These are phyloP conservation scores for Arthrobotrys megalospora DNA, from an alignment of 2,329 filamentous ascomycete genomes.

Conservation along the genomic window DNA sequence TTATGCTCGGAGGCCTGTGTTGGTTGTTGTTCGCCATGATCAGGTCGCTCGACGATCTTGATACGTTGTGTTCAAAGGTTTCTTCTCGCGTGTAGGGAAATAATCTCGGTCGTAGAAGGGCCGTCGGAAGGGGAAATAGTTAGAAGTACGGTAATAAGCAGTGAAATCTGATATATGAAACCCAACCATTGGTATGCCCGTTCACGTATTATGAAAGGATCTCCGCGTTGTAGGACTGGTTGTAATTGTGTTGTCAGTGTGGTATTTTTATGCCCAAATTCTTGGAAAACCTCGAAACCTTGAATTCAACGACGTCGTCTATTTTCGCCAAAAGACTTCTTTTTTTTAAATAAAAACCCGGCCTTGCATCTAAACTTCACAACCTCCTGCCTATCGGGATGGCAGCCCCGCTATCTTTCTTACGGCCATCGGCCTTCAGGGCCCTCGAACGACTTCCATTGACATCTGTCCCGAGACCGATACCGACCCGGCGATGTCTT, in stretches of 20 bases:
- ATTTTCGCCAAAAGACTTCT: neutral
- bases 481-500: conserved; percentile 38
- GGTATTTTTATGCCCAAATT: neutral
- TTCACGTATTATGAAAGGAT: no score
- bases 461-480: conserved; percentile 12
- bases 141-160: no score
- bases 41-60: no score
- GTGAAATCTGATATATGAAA: no score
- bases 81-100: no score
- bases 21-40: no score
- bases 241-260: neutral
- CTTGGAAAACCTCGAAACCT: conserved; percentile 13
- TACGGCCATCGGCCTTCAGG: conserved; percentile 42
- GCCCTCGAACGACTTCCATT: conserved; percentile 40
- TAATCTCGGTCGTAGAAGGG: no score
- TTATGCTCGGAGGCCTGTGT: no score
- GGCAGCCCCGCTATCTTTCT: conserved; percentile 44
- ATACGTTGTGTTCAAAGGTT: no score
- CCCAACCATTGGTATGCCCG: no score
- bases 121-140: no score
- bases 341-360: neutral
- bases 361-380: neutral
- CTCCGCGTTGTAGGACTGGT: neutral
- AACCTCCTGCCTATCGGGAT: conserved; percentile 21
- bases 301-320: neutral